Conservation (phyloP, 2,329 filamentous ascomycete species). For the Aureobasidium namibiae region DNA sequence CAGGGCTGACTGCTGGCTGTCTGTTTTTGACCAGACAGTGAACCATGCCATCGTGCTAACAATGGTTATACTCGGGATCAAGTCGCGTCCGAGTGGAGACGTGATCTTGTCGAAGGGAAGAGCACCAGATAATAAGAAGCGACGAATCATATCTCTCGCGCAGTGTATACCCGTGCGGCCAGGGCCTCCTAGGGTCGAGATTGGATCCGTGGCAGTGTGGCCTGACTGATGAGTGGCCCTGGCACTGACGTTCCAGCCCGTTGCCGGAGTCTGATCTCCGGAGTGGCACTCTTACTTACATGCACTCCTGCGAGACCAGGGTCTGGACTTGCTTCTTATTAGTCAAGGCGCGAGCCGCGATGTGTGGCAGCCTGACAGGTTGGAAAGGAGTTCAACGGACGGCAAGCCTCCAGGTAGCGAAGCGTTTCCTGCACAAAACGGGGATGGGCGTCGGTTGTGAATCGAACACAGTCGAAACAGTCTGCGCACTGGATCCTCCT, state of each 20-base stretch:
- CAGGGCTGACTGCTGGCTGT: neutral
- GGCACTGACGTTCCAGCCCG: neutral
- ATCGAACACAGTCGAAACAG: neutral
- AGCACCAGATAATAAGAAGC: neutral
- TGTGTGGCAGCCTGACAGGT: neutral
- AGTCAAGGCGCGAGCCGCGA: neutral
- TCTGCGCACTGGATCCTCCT: neutral
- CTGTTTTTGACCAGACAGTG: neutral
- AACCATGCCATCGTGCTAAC: neutral
- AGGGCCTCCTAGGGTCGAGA: neutral
- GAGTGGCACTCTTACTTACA: neutral
- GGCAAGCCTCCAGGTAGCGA: neutral
- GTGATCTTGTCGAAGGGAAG: neutral
- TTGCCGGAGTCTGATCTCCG: neutral
- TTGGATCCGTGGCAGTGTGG: neutral
- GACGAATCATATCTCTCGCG: neutral
- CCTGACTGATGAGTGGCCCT: neutral
- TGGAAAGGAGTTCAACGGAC: neutral
- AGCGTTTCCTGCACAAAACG: neutral
- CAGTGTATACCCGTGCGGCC: neutral
- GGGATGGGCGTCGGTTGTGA: neutral
- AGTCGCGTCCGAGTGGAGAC: neutral
- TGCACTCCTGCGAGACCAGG: neutral
- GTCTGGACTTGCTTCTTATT: neutral
- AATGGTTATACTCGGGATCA: neutral